These are phyloP conservation scores for Neoscytalidium dimidiatum DNA, from an alignment of 2,329 filamentous ascomycete species.

Conservation along the genomic window DNA sequence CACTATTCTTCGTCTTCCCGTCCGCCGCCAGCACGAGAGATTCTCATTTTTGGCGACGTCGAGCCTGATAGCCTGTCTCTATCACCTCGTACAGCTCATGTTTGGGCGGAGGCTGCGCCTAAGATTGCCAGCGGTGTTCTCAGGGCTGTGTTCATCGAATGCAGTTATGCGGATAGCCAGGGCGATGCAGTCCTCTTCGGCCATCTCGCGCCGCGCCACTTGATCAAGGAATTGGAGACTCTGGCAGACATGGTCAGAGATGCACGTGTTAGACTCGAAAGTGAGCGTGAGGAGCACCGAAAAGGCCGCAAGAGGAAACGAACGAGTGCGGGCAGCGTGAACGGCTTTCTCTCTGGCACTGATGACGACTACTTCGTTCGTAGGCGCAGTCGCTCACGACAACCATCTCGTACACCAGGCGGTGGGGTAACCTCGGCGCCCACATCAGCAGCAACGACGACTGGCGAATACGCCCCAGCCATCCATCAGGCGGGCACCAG, in stretches of 20 bases:
- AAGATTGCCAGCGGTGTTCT: conserved; percentile 76
- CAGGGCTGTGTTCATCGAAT: conserved; percentile 89
- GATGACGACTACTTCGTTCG: conserved; percentile 5
- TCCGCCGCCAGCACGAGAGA: conserved; percentile 55
- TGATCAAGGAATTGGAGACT: conserved; percentile 74
- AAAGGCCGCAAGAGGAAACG: conserved; percentile 67
- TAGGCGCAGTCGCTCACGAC: conserved; percentile 13
- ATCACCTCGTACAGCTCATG: conserved; percentile 73
- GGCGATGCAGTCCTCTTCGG: conserved; percentile 80
- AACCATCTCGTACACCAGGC: background rate
- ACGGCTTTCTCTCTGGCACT: conserved; percentile 13
- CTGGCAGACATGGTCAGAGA: conserved; percentile 72
- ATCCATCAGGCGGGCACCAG: background rate
- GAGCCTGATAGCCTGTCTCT: conserved; percentile 87
- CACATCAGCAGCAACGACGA: background rate
- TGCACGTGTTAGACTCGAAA: conserved; percentile 39
- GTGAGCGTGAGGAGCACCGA: conserved; percentile 32
- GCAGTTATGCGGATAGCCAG: conserved; percentile 83
- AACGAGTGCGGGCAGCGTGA: conserved; percentile 33
- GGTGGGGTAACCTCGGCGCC: background rate
- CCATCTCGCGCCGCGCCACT: conserved; percentile 80
- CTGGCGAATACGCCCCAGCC: background rate
- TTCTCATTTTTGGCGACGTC: conserved; percentile 93
- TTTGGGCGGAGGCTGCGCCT: conserved; percentile 87
- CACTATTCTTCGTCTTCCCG: conserved; percentile 3